A percentile compares a stretch with the other conserved stretches of the same genome.
phyloP scores from a whole-genome alignment of 306 rosid species.

The Vigna reflexopilosa region DNA sequence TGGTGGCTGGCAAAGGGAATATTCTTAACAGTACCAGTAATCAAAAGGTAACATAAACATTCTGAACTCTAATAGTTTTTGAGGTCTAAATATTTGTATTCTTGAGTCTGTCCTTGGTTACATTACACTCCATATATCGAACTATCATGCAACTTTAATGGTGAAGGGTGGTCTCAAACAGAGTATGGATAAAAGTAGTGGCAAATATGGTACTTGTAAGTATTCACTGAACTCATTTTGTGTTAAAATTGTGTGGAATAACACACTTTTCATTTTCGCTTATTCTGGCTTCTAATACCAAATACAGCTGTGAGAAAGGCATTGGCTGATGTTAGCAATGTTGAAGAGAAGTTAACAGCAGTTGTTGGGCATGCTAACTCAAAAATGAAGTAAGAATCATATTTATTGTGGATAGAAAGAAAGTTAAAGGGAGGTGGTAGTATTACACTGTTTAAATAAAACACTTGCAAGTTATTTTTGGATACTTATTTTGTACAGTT shows the following conservation, averaged over 20 bases:
- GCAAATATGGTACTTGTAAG: slow-evolving; percentile 62
- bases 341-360: slow-evolving; percentile 52
- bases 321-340: slow-evolving; percentile 83
- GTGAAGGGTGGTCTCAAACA: slow-evolving; percentile 57
- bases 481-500: neutral
- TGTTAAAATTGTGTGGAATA: neutral
- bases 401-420: slow-evolving; percentile 29
- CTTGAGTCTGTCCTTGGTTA: slow-evolving; percentile 21
- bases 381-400: slow-evolving; percentile 67
- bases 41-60: slow-evolving; percentile 56
- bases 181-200: slow-evolving; percentile 56
- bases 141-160: slow-evolving; percentile 41
- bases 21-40: slow-evolving; percentile 40
- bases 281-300: slow-evolving; percentile 48
- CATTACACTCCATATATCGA: slow-evolving; percentile 1
- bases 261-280: slow-evolving; percentile 7
- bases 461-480: slow-evolving; percentile 7
- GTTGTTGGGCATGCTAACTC: slow-evolving; percentile 47
- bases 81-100: slow-evolving; percentile 3
- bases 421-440: neutral
- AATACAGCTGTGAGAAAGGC: slow-evolving; percentile 63
- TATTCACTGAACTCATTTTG: slow-evolving; percentile 17
- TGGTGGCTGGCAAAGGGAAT: slow-evolving; percentile 49
- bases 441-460: slow-evolving; percentile 3
- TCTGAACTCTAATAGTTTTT: slow-evolving; percentile 34